Base-by-base conservation (phyloP, 2,329 filamentous ascomycete species). In the Ceratocystis alfenasii region DNA sequence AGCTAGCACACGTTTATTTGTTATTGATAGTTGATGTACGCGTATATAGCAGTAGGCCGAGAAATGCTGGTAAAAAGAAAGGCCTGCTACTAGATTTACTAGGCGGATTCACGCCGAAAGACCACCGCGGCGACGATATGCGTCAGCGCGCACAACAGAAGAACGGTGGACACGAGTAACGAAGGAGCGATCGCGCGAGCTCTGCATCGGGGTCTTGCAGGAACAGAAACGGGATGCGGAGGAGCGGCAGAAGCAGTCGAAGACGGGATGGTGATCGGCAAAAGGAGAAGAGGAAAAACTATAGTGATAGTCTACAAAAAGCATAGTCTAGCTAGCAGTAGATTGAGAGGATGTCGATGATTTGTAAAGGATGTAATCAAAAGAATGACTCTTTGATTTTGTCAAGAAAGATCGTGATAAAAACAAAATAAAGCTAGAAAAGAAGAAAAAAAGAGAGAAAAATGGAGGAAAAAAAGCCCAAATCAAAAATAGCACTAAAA, bases 401-500 rank as follows among this genome's bases (percentile, higher is more conserved):
- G 36, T 41, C 36, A 41, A 41, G 22, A 53, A 50, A 41, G 22
- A 55, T 53, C 8, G 8, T 61, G 46, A 64, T 44, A 62, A 45
- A n/a, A 57, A 62, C n/a, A 8, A 33, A 53, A 41, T 20, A 25
- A 10, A 63, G 55, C 15, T 22, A 17, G 20, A 33, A 46, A 41
- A 62, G 28, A 62, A 46, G 25, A 28, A 5, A 41, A 20, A 65
- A 62, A 63, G 41, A 36, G 63, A 55, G 33, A 64, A 5, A 25
- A 57, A 67, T 60, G 45, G 33, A 41, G 36, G 5, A 70, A 72
- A 73, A 72, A 71, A 63, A 68, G 68, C 68, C 65, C 65, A 64
- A 62, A 62, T 69, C 65, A 63, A 63, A 33, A 48, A 63, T 48
- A 33, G 25, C 22, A 41, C 48, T 28, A 30, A 33, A 48, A 68